Evolutionary conservation across 768 basidiomycete species (phyloP), one percentile per base, ranked within the genome.

Genomic region (Boletus speciosus): DNA sequence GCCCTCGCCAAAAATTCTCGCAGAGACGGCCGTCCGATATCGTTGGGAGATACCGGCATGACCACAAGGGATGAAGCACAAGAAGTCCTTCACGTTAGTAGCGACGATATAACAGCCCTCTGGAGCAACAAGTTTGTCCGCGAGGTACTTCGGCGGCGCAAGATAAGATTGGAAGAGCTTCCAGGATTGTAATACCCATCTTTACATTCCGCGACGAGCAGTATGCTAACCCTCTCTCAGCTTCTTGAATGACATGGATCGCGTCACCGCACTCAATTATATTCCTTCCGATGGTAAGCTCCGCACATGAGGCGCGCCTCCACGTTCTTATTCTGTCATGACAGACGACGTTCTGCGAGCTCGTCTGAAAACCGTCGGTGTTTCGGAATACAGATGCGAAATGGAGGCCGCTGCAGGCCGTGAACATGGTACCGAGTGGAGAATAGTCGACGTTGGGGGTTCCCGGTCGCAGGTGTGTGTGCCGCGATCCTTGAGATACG

Each of bases 331-430:
- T 32, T 32, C 42, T 16, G 2, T 57, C n/a, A 2, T 15, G 1
- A 31, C 52, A 78, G 80, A 82, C 54, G 80, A 81, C 54, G 79
- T 81, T 27, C 66, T 81, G 43, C 74, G 69, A 51, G 81, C 80
- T 8, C 75, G 80, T 25, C 66, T 81, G 34, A 82, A 82, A 65
- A 81, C 80, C 0, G 85, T 92, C 35, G 89, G 89, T 9, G 88
- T 90, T 8, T 84, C 85, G 4, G 89, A 91, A 68, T 89, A 91
- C 71, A 84, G 79, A 67, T 91, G 90, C 59, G 83, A 88, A 72
- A 89, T 91, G 85, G 89, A 79, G 61, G 79, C 84, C 9, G 76
- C 73, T 6, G 74, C 73, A 27, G 73, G 80, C 21, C 71, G 75
- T 32, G 80, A 81, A 56, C 73, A 74, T 46, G 79, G 80, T 12